Conservation (phyloP, 2,329 filamentous ascomycete species). For the Stemphylium vesicarium region DNA sequence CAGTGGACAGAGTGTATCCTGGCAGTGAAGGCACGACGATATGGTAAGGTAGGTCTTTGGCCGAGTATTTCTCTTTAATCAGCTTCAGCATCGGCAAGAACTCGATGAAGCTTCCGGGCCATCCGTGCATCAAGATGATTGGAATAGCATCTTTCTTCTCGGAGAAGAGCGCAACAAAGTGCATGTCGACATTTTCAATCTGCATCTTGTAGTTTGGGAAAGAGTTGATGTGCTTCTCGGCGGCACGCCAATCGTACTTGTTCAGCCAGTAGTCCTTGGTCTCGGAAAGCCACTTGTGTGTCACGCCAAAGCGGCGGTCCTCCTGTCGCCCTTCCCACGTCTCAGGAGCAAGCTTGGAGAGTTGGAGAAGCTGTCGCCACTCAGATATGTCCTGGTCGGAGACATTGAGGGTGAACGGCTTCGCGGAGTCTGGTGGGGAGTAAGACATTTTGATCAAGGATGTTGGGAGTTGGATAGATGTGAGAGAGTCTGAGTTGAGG, state of each 20-base stretch:
- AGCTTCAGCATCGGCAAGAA: constrained; percentile 61
- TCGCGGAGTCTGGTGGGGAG: constrained; percentile 38
- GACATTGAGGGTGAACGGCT: constrained; percentile 43
- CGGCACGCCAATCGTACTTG: constrained; percentile 46
- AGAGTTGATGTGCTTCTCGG: constrained; percentile 56
- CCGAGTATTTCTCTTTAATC: constrained; percentile 56
- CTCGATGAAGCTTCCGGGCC: constrained; percentile 63
- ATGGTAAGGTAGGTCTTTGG: constrained; percentile 62
- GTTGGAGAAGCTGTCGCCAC: constrained; percentile 45
- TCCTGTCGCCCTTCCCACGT: constrained; percentile 40
- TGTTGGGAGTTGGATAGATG: not conserved
- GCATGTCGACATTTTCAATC: constrained; percentile 55
- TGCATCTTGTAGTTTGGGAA: constrained; percentile 60
- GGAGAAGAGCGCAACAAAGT: constrained; percentile 65
- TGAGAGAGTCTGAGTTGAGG: not conserved
- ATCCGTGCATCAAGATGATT: constrained; percentile 62
- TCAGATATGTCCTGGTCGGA: constrained; percentile 43
- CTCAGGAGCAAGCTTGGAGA: constrained; percentile 42
- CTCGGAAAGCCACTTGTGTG: constrained; percentile 42
- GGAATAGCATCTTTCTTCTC: constrained; percentile 60
- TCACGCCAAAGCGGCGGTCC: constrained; percentile 38
- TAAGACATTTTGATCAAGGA: constrained; percentile 36
- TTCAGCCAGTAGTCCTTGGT: constrained; percentile 49
- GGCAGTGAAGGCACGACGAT: constrained; percentile 64
- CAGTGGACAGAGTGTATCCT: constrained; percentile 60